These are phyloP conservation scores for Eucalyptus grandis DNA, from an alignment of 345 rosid species.

Conservation along the genomic window DNA sequence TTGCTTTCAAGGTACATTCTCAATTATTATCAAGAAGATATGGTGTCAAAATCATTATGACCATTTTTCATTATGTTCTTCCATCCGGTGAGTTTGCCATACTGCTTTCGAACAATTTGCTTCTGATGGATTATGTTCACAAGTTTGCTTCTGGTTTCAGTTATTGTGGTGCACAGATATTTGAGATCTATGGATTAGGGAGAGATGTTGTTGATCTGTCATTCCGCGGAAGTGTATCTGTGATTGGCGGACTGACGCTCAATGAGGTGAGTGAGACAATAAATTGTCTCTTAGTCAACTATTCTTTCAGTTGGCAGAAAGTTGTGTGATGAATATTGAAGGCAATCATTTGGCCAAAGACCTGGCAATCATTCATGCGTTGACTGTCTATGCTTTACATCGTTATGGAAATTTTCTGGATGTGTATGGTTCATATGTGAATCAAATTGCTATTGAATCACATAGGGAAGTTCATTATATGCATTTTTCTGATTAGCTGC, in stretches of 20 bases:
- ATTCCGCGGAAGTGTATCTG: constrained; percentile 81
- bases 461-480: not conserved
- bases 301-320: not conserved
- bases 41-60: not conserved
- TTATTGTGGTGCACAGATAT: constrained; percentile 98
- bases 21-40: not conserved
- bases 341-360: not conserved
- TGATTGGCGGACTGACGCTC: constrained; percentile 78
- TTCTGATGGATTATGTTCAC: constrained; percentile 4
- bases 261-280: constrained; percentile 59
- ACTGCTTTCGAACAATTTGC: not conserved
- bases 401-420: not conserved
- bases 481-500: not conserved
- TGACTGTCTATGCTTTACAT: not conserved
- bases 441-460: not conserved
- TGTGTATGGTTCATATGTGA: not conserved
- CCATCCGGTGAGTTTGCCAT: not conserved
- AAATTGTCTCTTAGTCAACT: not conserved
- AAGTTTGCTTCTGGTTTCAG: constrained; percentile 27
- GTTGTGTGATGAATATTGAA: not conserved
- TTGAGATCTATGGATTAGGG: constrained; percentile 95
- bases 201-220: constrained; percentile 75
- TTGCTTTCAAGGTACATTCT: constrained; percentile 78
- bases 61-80: not conserved
- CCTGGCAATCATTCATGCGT: not conserved